Evolutionary conservation across 345 rosid species (phyloP), one percentile per base, ranked within the genome.

Genomic region (Camelina laxa): DNA sequence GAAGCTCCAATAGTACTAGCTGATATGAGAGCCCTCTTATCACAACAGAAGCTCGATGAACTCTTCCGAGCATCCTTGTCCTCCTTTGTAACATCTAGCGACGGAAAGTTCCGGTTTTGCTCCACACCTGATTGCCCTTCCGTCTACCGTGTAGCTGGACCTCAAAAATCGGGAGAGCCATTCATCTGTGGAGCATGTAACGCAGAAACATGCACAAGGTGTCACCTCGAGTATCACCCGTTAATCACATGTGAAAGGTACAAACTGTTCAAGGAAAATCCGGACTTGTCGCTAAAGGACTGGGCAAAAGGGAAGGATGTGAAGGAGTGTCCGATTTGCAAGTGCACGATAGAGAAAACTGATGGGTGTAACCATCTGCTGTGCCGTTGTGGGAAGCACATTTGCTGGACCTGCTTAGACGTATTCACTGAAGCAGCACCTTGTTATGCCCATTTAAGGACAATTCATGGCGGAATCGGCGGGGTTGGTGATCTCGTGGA

Each of bases 111-210:
- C 75, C 77, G 90, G 77, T 95, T 91, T 75, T 93, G 97, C 82
- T 87, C 98, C 7, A 87, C 97, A 44, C 97, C 97, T 0, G 98
- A 90, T 76, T 93, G 96, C 80, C 91, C 87, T 21, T 88, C 95
- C 2, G 79, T 93, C 42, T 93, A 93, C 71, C 84, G 74, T 20
- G 88, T 86, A 12, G 82, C 91, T 20, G 84, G 72, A 13, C 66
- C 79, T 35, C 80, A 50, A 16, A 77, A 69, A 8, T 48, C 17
- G 0, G 78, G 79, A 1, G 88, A 84, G 45, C 90, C 85, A n/a
- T 93, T 86, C 68, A 72, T 82, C 50, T 90, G 98, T 22, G 95
- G 91, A 65, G 91, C 93, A 1, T 93, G 98, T 75, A 82, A 75
- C 57, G 77, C 84, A 1, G 92, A 89, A 82, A 89, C 85, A 24